Evolutionary conservation across 805 yeast genomes (phyloP), one percentile per base, ranked within the genome.

Genomic region (Zygotorulaspora sp.): DNA sequence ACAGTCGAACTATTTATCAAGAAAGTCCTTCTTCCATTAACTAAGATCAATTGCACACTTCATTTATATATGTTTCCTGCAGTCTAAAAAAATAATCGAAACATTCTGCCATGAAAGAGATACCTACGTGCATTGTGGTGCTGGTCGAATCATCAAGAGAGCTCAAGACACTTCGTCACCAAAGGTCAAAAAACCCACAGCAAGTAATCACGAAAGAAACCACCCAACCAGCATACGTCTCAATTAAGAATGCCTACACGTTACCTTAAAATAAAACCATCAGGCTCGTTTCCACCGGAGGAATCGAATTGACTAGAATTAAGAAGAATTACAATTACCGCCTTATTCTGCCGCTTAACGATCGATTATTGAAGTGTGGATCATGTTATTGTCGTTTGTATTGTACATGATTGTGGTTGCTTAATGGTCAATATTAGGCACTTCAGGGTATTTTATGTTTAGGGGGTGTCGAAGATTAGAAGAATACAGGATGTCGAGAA

Each of bases 401-500:
- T 14, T 12, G 16, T n/a, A 12, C 4, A 26, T 5, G 30, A 26
- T 26, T 26, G 30, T 26, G 30, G 30, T n/a, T 26, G 30, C 30
- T 14, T 14, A 8, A 10, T 7, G 9, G 30, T 5, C 14, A 4
- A 4, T 26, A 10, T 12, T 26, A 12, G 6, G 9, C 5, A 4
- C n/a, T n/a, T 26, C 9, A 5, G 16, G 12, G 17, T 26, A 5
- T 4, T n/a, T n/a, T 25, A 5, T n/a, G 9, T 18, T 13, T 19
- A 30, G 25, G 19, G 22, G 33, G 19, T 12, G 33, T 16, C 16
- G 23, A 10, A 1, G 10, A 33, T 23, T 30, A 35, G 30, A 29
- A 25, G 36, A 33, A 38, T 21, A 38, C 38, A 38, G 42, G 42
- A 38, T 33, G 42, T 23, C 9, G 30, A 5, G 9, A 5, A 12